These are phyloP conservation scores for Rhodotorula diobovata DNA, from an alignment of 768 basidiomycete genomes.

Conservation along the genomic window DNA sequence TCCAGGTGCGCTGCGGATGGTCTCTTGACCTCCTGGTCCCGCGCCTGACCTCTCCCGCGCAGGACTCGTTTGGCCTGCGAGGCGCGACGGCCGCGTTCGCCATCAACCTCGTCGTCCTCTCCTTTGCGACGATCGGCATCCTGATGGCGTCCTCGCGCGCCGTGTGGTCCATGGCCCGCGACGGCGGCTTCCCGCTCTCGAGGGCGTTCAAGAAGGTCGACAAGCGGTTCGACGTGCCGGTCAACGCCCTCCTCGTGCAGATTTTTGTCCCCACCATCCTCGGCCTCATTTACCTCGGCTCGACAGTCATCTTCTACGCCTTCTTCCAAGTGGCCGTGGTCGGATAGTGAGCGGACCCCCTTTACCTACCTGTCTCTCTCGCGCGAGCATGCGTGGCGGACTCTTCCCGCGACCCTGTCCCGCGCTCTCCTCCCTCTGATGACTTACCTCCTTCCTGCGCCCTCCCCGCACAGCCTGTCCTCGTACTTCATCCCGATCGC, in stretches of 20 bases:
- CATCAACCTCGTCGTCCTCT: slow-evolving; percentile 24
- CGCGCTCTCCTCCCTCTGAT: too few relatives aligned
- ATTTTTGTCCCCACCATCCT: slow-evolving; percentile 12
- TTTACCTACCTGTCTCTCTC: not conserved
- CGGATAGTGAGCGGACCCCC: not conserved
- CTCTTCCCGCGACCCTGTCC: too few relatives aligned
- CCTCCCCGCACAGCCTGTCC: too few relatives aligned
- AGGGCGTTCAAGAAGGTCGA: slow-evolving; percentile 12
- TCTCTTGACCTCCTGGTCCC: too few relatives aligned
- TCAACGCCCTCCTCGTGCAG: slow-evolving; percentile 18
- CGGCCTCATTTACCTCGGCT: slow-evolving; percentile 28
- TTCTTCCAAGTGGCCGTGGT: slow-evolving; percentile 25
- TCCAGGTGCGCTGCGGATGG: not conserved
- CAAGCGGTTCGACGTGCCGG: slow-evolving; percentile 6
- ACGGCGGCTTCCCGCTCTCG: slow-evolving; percentile 13
- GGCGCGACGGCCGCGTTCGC: slow-evolving; percentile 19
- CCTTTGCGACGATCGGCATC: slow-evolving; percentile 27
- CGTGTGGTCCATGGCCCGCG: slow-evolving; percentile 24
- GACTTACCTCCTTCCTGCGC: too few relatives aligned
- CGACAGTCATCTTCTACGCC: slow-evolving; percentile 16
- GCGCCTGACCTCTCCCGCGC: not conserved
- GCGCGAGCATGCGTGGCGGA: not conserved
- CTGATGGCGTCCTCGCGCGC: slow-evolving; percentile 19
- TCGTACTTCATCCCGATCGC: slow-evolving; percentile 20
- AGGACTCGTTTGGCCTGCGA: slow-evolving; percentile 12